These are phyloP conservation scores for Purshia tridentata DNA, from an alignment of 306 rosid species.

Conservation along the genomic window DNA sequence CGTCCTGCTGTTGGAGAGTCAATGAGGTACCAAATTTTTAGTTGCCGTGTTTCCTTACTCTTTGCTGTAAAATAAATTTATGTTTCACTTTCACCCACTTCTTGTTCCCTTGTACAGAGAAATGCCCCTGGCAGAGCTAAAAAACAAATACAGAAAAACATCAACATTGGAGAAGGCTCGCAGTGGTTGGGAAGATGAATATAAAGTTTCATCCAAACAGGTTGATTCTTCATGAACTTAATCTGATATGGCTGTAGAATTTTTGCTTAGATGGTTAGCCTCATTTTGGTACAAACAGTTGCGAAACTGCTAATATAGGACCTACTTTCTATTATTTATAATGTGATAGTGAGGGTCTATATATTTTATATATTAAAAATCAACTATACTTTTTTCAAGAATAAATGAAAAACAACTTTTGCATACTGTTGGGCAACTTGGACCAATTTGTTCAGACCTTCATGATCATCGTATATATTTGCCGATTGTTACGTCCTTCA, in stretches of 20 bases:
- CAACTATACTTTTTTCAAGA: not conserved
- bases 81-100: conserved; percentile 16
- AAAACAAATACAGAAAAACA: conserved; percentile 75
- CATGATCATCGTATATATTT: not conserved
- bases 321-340: not conserved
- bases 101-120: conserved; percentile 50
- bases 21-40: conserved; percentile 48
- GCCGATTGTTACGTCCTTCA: not conserved
- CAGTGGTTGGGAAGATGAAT: conserved; percentile 92
- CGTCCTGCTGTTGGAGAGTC: conserved; percentile 99
- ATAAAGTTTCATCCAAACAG: conserved; percentile 91
- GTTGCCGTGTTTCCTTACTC: conserved; percentile 19
- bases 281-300: conserved; percentile 7
- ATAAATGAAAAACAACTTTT: not conserved
- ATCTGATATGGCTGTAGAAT: not conserved
- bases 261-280: not conserved
- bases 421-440: not conserved
- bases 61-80: conserved; percentile 5
- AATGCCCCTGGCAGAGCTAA: conserved; percentile 85
- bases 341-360: not conserved
- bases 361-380: not conserved
- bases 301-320: not conserved
- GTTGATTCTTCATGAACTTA: conserved; percentile 33
- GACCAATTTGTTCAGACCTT: not conserved
- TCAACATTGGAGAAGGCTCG: conserved; percentile 83